phyloP scores from a whole-genome alignment of 2,329 filamentous ascomycete genomes.

The Colletotrichum plurivorum region DNA sequence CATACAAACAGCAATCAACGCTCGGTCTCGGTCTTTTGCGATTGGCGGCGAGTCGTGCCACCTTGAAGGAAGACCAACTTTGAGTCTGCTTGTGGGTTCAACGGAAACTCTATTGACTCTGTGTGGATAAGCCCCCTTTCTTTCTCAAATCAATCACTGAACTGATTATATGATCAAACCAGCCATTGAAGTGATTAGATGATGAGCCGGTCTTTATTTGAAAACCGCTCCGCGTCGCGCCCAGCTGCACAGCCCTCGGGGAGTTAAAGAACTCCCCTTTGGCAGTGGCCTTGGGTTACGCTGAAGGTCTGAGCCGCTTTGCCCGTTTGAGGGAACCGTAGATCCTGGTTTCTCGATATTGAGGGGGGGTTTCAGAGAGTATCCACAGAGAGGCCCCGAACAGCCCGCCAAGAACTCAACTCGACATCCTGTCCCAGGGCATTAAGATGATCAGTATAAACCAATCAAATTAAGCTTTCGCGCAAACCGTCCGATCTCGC shows the following conservation, averaged over 20 bases:
- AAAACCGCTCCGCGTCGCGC: not conserved
- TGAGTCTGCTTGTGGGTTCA: too few species aligned
- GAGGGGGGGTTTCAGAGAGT: constrained; percentile 25
- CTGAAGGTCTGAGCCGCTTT: constrained; percentile 6
- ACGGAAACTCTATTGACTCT: not conserved
- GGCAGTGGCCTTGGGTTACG: not conserved
- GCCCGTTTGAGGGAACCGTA: not conserved
- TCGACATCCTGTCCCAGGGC: not conserved
- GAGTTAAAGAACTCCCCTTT: not conserved
- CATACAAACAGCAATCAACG: too few species aligned
- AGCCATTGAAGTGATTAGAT: not conserved
- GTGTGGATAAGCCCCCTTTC: not conserved
- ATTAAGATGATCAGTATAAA: constrained; percentile 28
- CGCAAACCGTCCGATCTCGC: not conserved
- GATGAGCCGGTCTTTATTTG: not conserved
- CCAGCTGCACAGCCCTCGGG: not conserved
- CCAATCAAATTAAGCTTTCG: constrained; percentile 22
- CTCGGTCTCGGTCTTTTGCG: too few species aligned
- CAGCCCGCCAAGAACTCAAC: constrained; percentile 13
- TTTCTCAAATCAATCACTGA: not conserved
- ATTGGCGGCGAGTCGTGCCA: too few species aligned
- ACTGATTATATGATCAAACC: not conserved
- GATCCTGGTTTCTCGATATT: constrained; percentile 22
- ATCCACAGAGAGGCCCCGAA: constrained; percentile 9
- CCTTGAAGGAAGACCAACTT: too few species aligned